Conservation (phyloP, 768 basidiomycete species). For the Mycena galericulata region DNA sequence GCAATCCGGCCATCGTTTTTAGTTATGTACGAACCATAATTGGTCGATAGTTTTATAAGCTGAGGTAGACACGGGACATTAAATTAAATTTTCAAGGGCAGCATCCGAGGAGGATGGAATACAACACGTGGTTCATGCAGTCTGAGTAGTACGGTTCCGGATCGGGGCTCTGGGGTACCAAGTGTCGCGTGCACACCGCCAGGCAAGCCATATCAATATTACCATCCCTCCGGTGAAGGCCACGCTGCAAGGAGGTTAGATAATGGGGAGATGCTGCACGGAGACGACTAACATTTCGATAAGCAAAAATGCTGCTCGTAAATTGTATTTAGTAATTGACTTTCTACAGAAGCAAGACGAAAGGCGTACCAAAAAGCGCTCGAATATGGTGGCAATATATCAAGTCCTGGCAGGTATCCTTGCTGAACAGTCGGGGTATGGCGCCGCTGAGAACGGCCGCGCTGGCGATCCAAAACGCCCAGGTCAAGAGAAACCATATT, state of each 20-base stretch:
- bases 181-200: constrained; percentile 59
- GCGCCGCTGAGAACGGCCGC: constrained; percentile 64
- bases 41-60: neutral
- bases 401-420: constrained; percentile 53
- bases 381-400: constrained; percentile 71
- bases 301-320: constrained; percentile 56
- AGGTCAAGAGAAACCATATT: constrained; percentile 69
- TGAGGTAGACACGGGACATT: neutral
- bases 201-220: constrained; percentile 63
- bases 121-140: neutral
- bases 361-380: constrained; percentile 61
- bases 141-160: neutral
- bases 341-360: neutral
- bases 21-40: constrained; percentile 74
- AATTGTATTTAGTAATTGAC: constrained; percentile 12
- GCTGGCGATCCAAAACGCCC: constrained; percentile 71
- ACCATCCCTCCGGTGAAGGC: constrained; percentile 61
- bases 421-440: constrained; percentile 57
- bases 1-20: constrained; percentile 80
- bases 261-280: neutral
- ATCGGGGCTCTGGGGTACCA: constrained; percentile 22
- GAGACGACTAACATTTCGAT: constrained; percentile 59
- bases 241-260: constrained; percentile 36
- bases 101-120: neutral
- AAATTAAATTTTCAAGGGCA: constrained; percentile 17